phyloP scores from a whole-genome alignment of 768 basidiomycete species.

The Termitomyces sp. region DNA sequence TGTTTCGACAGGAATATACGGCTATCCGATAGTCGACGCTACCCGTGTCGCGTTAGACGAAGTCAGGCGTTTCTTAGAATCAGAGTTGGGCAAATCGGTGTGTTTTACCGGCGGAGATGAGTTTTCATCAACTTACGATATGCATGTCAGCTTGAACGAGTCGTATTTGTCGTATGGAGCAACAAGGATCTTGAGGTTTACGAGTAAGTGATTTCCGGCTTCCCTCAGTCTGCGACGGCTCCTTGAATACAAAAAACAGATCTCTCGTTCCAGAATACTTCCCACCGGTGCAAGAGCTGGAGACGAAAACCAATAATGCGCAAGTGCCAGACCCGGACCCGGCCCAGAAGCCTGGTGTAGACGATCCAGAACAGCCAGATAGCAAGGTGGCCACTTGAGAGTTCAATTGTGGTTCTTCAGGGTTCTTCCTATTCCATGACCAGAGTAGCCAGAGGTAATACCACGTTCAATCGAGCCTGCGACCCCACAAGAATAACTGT shows the following conservation, averaged over 20 bases:
- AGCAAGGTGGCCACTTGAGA: not conserved
- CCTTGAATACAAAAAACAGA: conserved; percentile 16
- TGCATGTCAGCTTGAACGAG: conserved; percentile 52
- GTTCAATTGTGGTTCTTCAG: no score
- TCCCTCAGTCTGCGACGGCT: not conserved
- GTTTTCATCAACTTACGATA: not conserved
- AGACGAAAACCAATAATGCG: not conserved
- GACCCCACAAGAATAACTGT: no score
- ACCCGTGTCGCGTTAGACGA: conserved; percentile 65
- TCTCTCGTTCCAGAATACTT: conserved; percentile 64
- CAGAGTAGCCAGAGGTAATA: no score
- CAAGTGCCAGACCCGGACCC: not conserved
- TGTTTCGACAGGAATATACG: conserved; percentile 77
- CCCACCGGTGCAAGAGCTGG: conserved; percentile 28
- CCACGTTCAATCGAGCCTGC: no score
- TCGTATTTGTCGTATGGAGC: conserved; percentile 75
- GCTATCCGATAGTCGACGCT: conserved; percentile 73
- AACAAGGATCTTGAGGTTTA: conserved; percentile 62
- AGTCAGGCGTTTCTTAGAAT: conserved; percentile 55
- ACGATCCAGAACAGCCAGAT: not conserved
- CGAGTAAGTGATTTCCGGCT: conserved; percentile 41
- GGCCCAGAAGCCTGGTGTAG: not conserved
- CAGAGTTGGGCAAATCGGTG: conserved; percentile 45
- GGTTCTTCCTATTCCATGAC: no score
- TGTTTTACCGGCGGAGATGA: conserved; percentile 6